Conservation (phyloP, 2,329 filamentous ascomycete genomes). For the Coccinonectria pachysandricola region DNA sequence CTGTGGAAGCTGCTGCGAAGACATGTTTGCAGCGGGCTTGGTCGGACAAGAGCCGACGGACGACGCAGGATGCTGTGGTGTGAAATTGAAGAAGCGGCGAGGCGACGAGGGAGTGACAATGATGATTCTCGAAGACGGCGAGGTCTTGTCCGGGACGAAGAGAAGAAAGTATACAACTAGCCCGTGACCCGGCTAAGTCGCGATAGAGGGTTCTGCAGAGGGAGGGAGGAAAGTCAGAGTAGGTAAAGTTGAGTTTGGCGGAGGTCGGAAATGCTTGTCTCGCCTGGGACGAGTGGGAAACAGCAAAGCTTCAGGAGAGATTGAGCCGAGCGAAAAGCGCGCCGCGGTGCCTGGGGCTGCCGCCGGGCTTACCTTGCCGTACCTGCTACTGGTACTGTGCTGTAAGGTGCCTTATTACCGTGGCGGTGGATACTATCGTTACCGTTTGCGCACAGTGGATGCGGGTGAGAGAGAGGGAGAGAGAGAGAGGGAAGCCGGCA, state of each 20-base stretch:
- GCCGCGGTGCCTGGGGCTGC: background rate
- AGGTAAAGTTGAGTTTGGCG: constrained; percentile 13
- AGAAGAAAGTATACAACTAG: too few species aligned
- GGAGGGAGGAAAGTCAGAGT: constrained; percentile 12
- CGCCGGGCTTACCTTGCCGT: background rate
- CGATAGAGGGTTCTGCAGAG: constrained; percentile 15
- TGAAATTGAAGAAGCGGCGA: too few species aligned
- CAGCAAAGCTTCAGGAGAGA: constrained; percentile 19
- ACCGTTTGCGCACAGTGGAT: too few species aligned
- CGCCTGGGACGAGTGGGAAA: constrained; percentile 6
- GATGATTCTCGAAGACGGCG: constrained; percentile 9
- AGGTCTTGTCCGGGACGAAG: constrained; percentile 10
- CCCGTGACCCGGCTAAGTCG: constrained; percentile 29
- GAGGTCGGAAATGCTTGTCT: constrained; percentile 9
- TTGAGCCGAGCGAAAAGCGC: constrained; percentile 12
- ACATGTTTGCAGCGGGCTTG: constrained; percentile 24
- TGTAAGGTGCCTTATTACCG: too few species aligned
- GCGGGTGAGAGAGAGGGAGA: too few species aligned
- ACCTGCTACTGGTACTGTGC: background rate
- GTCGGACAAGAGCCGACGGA: constrained; percentile 13
- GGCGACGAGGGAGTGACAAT: constrained; percentile 11
- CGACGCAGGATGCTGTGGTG: constrained; percentile 8
- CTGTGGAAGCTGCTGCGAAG: constrained; percentile 36
- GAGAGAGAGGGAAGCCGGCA: too few species aligned
- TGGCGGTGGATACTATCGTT: too few species aligned